Percentiles rank a stretch among this genome's conserved stretches.
Conservation (phyloP, 805 yeast genomes). For the Cyberlindnera mycetangii region DNA sequence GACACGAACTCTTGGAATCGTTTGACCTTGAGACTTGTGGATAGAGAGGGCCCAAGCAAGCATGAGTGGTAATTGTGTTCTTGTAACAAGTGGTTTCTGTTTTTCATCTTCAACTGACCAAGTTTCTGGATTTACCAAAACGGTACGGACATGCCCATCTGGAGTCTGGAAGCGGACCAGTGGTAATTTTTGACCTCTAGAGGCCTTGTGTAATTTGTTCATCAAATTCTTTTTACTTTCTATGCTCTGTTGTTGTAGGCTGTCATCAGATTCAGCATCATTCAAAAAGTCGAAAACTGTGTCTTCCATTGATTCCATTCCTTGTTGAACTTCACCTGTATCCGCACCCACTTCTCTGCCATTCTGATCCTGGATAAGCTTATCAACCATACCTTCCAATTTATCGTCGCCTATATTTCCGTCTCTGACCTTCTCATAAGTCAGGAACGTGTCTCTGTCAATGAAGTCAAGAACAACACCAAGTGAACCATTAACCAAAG, state of each 20-base stretch:
- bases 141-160: conserved; percentile 71
- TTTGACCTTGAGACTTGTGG: conserved; percentile 95
- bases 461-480: conserved; percentile 65
- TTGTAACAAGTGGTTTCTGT: conserved; percentile 62
- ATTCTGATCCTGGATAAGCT: neutral
- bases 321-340: neutral
- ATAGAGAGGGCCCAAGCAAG: conserved; percentile 97
- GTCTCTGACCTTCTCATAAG: conserved; percentile 31
- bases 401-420: conserved; percentile 21
- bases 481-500: conserved; percentile 72
- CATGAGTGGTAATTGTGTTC: conserved; percentile 82
- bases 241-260: conserved; percentile 32
- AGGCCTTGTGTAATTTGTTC: conserved; percentile 40
- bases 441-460: conserved; percentile 47
- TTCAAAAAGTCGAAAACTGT: conserved; percentile 48
- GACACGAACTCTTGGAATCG: conserved; percentile 71
- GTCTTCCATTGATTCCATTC: conserved; percentile 35
- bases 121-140: conserved; percentile 74
- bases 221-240: conserved; percentile 47
- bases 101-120: conserved; percentile 79
- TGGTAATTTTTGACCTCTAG: conserved; percentile 56
- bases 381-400: conserved; percentile 1
- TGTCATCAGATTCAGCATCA: conserved; percentile 25
- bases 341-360: neutral
- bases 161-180: conserved; percentile 72